Evolutionary conservation across 345 rosid genomes (phyloP).

Genomic region (Balakata baccata): DNA sequence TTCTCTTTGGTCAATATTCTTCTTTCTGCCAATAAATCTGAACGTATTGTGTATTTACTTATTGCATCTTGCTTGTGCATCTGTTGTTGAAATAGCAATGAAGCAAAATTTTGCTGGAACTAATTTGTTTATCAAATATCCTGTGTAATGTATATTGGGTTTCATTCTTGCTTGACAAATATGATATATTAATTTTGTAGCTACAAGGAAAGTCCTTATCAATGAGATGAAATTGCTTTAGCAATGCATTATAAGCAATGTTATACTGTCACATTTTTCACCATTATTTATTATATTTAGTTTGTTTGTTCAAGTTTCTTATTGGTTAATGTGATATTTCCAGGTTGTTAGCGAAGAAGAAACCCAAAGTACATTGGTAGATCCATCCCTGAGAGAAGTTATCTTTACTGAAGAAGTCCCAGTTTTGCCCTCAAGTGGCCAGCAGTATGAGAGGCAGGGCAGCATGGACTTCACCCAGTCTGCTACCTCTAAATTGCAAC

Average conservation of each 20-base stretch:
- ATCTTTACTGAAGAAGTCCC: neutral
- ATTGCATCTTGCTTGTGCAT: neutral
- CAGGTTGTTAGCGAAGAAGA: slow-evolving; percentile 39
- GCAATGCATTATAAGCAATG: neutral
- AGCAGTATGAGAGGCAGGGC: slow-evolving; percentile 20
- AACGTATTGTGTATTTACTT: neutral
- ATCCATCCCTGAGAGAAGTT: slow-evolving; percentile 30
- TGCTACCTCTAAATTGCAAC: slow-evolving; percentile 34
- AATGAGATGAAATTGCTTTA: neutral
- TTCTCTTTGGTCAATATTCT: neutral
- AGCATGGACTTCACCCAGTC: slow-evolving; percentile 32
- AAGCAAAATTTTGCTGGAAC: neutral
- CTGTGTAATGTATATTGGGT: no score
- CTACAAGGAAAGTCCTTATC: neutral
- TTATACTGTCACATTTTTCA: neutral
- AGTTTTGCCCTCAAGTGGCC: slow-evolving; percentile 11
- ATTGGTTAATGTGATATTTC: neutral
- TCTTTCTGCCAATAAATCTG: neutral
- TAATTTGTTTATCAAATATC: neutral
- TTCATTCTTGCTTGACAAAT: neutral
- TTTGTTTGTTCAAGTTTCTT: neutral
- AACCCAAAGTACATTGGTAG: slow-evolving; percentile 38
- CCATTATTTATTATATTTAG: neutral
- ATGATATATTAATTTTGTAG: neutral
- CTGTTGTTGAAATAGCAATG: neutral